Conservation (phyloP, 495 filamentous ascomycete genomes). For the Astrocystis sublimbata region DNA sequence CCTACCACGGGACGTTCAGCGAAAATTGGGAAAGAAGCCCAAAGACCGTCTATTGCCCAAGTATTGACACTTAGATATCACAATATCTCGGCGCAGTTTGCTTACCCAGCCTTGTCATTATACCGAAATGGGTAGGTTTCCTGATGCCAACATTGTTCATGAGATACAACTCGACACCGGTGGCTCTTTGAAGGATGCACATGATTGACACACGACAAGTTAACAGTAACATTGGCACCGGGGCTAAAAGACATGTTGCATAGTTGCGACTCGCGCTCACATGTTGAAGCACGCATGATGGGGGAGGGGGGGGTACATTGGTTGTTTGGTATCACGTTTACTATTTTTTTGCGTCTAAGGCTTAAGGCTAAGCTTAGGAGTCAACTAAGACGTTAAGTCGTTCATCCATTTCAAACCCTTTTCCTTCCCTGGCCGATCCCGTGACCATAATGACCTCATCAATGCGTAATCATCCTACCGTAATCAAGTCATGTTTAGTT, state of each 20-base stretch:
- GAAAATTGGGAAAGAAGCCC: too few relatives aligned
- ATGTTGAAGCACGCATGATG: not conserved
- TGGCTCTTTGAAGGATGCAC: too few relatives aligned
- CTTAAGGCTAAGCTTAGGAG: not conserved
- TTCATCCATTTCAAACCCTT: constrained; percentile 14
- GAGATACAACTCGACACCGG: too few relatives aligned
- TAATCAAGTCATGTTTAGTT: constrained; percentile 12
- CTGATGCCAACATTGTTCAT: too few relatives aligned
- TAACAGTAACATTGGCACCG: not conserved
- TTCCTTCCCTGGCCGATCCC: constrained; percentile 4
- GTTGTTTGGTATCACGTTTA: constrained; percentile 20
- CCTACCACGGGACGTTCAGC: too few relatives aligned
- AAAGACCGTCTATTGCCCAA: too few relatives aligned
- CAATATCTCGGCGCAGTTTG: too few relatives aligned
- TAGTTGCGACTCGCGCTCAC: not conserved
- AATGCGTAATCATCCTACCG: constrained; percentile 27
- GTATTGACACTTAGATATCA: too few relatives aligned
- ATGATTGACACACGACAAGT: too few relatives aligned
- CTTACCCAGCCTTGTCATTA: too few relatives aligned
- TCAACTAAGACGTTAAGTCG: not conserved
- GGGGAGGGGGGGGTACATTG: not conserved
- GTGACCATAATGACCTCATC: constrained; percentile 30
- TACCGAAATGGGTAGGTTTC: too few relatives aligned
- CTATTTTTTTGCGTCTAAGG: constrained; percentile 12
- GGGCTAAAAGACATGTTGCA: not conserved